Evolutionary conservation across 202 grass and related monocot genomes (phyloP).

Genomic region (Carex arenaria): DNA sequence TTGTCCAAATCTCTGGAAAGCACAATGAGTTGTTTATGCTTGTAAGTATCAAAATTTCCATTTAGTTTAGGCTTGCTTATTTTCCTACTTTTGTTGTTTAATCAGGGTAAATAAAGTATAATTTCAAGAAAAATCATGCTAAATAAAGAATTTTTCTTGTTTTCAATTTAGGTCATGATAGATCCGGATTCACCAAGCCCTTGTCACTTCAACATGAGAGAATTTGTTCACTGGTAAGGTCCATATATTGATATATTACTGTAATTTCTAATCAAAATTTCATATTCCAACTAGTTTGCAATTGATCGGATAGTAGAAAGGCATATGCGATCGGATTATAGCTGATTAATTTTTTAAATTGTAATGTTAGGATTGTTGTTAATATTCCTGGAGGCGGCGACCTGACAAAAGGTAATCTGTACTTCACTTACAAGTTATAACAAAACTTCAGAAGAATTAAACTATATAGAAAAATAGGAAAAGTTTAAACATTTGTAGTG

Average conservation of each 20-base stretch:
- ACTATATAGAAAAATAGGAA: neutral
- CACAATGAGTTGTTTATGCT: neutral
- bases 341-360: neutral
- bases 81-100: neutral
- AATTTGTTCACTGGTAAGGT: slow-evolving; percentile 76
- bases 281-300: neutral
- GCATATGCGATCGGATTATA: neutral
- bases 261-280: neutral
- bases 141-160: neutral
- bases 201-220: slow-evolving; percentile 60
- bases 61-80: neutral
- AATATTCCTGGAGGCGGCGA: slow-evolving; percentile 7
- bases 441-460: neutral
- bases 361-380: slow-evolving; percentile 13
- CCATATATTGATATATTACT: neutral
- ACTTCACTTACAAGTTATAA: neutral
- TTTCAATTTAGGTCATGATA: slow-evolving; percentile 44
- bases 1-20: slow-evolving; percentile 21
- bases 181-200: slow-evolving; percentile 84
- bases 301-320: neutral
- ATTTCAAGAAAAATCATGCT: neutral
- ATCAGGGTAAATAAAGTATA: neutral
- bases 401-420: neutral
- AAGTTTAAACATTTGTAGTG: neutral
- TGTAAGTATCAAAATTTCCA: neutral